Conservation (phyloP, 2,329 filamentous ascomycete species). For the Malbranchea zuffiana region DNA sequence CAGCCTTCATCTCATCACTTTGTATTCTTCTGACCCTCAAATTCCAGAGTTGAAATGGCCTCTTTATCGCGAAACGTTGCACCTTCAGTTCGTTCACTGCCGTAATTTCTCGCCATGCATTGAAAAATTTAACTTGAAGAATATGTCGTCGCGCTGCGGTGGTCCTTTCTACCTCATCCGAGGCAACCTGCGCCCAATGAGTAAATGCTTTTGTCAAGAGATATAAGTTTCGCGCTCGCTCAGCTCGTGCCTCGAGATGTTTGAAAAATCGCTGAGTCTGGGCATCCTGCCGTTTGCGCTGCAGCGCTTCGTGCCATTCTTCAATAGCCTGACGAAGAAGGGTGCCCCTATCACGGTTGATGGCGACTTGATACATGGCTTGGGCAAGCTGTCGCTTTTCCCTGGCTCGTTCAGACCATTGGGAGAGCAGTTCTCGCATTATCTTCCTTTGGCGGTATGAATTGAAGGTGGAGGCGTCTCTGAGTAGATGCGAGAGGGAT, state of each 20-base stretch:
- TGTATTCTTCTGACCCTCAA: slow-evolving; percentile 30
- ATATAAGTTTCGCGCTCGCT: slow-evolving; percentile 53
- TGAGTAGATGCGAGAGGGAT: slow-evolving; percentile 41
- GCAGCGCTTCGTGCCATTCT: slow-evolving; percentile 36
- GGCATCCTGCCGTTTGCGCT: slow-evolving; percentile 31
- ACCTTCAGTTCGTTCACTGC: slow-evolving; percentile 47
- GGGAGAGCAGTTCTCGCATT: slow-evolving; percentile 32
- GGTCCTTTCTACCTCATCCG: slow-evolving; percentile 55
- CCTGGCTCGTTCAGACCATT: slow-evolving; percentile 39
- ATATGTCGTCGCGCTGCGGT: slow-evolving; percentile 59
- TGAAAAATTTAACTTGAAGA: slow-evolving; percentile 57
- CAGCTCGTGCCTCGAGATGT: slow-evolving; percentile 49
- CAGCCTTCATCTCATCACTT: slow-evolving; percentile 26
- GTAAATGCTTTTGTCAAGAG: slow-evolving; percentile 54
- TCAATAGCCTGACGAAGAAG: slow-evolving; percentile 45
- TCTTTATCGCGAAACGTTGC: slow-evolving; percentile 42
- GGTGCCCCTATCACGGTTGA: slow-evolving; percentile 39
- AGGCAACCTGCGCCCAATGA: slow-evolving; percentile 57
- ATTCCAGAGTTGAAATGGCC: slow-evolving; percentile 46
- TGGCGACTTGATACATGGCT: slow-evolving; percentile 36
- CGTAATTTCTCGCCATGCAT: slow-evolving; percentile 57
- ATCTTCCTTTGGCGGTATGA: slow-evolving; percentile 32
- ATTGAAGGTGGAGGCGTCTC: slow-evolving; percentile 41
- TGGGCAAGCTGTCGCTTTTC: slow-evolving; percentile 28
- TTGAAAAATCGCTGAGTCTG: slow-evolving; percentile 45